Evolutionary conservation across 331 rosid genomes (phyloP).

Genomic region (Quercus tomentella): DNA sequence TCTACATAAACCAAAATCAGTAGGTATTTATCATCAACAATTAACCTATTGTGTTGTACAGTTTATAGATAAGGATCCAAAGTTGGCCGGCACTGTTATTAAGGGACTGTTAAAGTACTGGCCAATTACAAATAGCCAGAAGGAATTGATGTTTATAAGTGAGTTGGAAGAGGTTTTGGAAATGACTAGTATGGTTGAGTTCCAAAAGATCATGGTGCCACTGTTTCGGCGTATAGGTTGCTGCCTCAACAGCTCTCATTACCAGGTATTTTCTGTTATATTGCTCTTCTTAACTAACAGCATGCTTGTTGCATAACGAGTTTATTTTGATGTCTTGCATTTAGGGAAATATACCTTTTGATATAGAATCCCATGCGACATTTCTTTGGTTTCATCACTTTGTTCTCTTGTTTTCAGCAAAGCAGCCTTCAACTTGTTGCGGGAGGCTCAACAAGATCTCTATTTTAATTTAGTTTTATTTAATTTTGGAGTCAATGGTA

Average conservation of each 20-base stretch:
- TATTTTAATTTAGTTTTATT: too few species aligned
- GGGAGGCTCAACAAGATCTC: too few species aligned
- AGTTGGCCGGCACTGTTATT: slow-evolving; percentile 70
- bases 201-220: slow-evolving; percentile 81
- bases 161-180: slow-evolving; percentile 96
- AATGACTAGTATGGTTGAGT: slow-evolving; percentile 81
- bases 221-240: slow-evolving; percentile 66
- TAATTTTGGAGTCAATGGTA: too few species aligned
- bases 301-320: neutral
- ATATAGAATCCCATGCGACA: neutral
- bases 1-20: slow-evolving; percentile 89
- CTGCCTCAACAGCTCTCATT: slow-evolving; percentile 89
- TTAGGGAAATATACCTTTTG: neutral
- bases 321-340: neutral
- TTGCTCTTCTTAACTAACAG: neutral
- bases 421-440: neutral
- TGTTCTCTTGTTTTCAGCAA: neutral
- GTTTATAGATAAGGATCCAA: slow-evolving; percentile 93
- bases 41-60: slow-evolving; percentile 86
- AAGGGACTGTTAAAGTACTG: slow-evolving; percentile 89
- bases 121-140: slow-evolving; percentile 97
- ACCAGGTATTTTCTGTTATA: slow-evolving; percentile 55
- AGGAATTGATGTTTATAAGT: slow-evolving; percentile 95
- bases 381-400: neutral
- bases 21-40: slow-evolving; percentile 92